These are phyloP conservation scores for Pichia inconspicua DNA, from an alignment of 1,139 yeast species.

Conservation along the genomic window DNA sequence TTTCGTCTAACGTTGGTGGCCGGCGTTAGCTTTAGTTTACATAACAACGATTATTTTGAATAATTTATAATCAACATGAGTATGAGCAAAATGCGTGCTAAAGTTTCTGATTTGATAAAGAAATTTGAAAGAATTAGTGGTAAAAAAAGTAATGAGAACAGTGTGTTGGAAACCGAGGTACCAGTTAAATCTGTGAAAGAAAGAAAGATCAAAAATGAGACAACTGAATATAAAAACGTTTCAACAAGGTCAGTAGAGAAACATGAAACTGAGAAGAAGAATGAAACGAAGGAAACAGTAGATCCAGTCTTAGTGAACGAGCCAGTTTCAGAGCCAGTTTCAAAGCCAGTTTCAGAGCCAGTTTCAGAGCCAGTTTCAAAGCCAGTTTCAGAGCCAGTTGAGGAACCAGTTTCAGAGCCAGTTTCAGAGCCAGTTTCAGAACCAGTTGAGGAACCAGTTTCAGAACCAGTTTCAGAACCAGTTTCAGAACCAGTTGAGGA, in stretches of 20 bases:
- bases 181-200: neutral
- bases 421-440: too few species aligned
- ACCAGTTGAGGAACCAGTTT: too few species aligned
- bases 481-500: neutral
- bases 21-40: neutral
- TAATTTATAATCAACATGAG: neutral
- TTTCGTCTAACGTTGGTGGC: neutral
- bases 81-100: slow-evolving; percentile 1
- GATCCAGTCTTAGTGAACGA: neutral
- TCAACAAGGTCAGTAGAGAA: neutral
- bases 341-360: too few species aligned
- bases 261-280: neutral
- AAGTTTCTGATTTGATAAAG: neutral
- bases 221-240: too few species aligned
- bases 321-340: neutral
- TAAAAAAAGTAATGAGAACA: neutral
- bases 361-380: too few species aligned
- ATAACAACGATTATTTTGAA: too few species aligned
- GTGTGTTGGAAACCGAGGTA: neutral
- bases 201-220: neutral
- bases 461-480: neutral
- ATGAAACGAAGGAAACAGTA: neutral
- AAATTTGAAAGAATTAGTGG: neutral
- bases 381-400: too few species aligned
- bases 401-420: too few species aligned